A percentile compares a stretch with the other conserved stretches of the same genome.
Evolutionary conservation across 495 filamentous ascomycete genomes (phyloP).

Genomic region (Trichoderma virens): DNA sequence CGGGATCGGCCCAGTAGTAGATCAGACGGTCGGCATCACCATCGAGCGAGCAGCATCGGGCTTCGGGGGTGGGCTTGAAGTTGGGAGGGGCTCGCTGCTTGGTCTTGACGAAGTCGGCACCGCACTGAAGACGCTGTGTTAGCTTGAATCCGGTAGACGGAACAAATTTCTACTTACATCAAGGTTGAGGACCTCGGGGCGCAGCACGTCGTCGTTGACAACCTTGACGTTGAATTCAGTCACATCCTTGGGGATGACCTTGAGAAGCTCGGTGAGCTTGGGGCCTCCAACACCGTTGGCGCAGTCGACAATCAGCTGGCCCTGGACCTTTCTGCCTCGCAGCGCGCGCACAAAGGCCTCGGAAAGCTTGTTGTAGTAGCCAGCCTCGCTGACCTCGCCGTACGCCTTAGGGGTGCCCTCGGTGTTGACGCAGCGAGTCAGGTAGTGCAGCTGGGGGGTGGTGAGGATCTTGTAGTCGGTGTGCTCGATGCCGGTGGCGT

Average conservation of each 20-base stretch:
- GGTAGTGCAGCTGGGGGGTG: constrained; percentile 92
- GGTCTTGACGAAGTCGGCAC: constrained; percentile 96
- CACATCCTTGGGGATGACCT: constrained; percentile 61
- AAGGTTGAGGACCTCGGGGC: constrained; percentile 79
- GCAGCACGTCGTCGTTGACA: constrained; percentile 83
- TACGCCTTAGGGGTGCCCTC: constrained; percentile 73
- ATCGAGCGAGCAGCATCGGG: constrained; percentile 85
- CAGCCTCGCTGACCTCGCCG: constrained; percentile 77
- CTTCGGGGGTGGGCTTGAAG: constrained; percentile 64
- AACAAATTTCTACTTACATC: constrained; percentile 48
- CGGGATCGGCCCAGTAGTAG: constrained; percentile 85
- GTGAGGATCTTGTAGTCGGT: constrained; percentile 82
- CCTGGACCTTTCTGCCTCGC: constrained; percentile 59
- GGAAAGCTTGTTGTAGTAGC: constrained; percentile 89
- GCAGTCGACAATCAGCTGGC: constrained; percentile 79
- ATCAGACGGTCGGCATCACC: constrained; percentile 93
- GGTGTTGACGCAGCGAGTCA: constrained; percentile 91
- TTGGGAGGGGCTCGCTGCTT: constrained; percentile 83
- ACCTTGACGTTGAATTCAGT: constrained; percentile 73
- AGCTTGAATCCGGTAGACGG: neutral
- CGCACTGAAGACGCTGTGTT: constrained; percentile 49
- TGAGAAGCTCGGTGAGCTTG: constrained; percentile 79
- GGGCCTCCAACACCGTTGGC: constrained; percentile 96
- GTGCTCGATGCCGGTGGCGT: constrained; percentile 62
- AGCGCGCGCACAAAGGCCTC: constrained; percentile 75